phyloP scores from a whole-genome alignment of 1,139 yeast genomes.

The Hyphopichia pseudoburtonii region DNA sequence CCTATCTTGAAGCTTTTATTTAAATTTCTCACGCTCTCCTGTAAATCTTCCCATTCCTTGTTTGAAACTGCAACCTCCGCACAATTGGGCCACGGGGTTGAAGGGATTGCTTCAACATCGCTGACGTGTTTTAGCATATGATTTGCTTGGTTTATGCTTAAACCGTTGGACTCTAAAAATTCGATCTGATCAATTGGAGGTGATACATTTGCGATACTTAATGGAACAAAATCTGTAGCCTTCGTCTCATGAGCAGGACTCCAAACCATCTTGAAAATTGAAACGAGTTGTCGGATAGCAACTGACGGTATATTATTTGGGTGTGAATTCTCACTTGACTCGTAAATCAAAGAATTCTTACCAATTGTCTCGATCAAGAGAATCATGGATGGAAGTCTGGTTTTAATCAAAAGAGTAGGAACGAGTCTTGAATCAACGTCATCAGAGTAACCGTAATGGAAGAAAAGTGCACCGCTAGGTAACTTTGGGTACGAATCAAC shows the following conservation, averaged over 20 bases:
- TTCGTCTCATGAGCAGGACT: neutral
- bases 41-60: slow-evolving; percentile 21
- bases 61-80: slow-evolving; percentile 22
- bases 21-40: neutral
- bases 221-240: slow-evolving; percentile 13
- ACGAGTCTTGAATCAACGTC: slow-evolving; percentile 21
- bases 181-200: slow-evolving; percentile 54
- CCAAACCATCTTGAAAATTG: slow-evolving; percentile 1
- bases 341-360: slow-evolving; percentile 11
- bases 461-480: slow-evolving; percentile 26
- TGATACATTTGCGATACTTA: slow-evolving; percentile 47
- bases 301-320: slow-evolving; percentile 21
- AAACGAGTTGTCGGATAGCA: neutral
- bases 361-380: slow-evolving; percentile 32
- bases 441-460: slow-evolving; percentile 20
- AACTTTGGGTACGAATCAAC: slow-evolving; percentile 22
- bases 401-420: slow-evolving; percentile 39
- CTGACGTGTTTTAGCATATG: slow-evolving; percentile 33
- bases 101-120: slow-evolving; percentile 17
- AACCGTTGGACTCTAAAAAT: slow-evolving; percentile 47
- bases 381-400: slow-evolving; percentile 38
- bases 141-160: slow-evolving; percentile 38
- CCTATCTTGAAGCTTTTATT: neutral
- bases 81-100: slow-evolving; percentile 24
- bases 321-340: slow-evolving; percentile 1